Conservation (phyloP, 495 filamentous ascomycete genomes). For the Glutinoglossum americanum region DNA sequence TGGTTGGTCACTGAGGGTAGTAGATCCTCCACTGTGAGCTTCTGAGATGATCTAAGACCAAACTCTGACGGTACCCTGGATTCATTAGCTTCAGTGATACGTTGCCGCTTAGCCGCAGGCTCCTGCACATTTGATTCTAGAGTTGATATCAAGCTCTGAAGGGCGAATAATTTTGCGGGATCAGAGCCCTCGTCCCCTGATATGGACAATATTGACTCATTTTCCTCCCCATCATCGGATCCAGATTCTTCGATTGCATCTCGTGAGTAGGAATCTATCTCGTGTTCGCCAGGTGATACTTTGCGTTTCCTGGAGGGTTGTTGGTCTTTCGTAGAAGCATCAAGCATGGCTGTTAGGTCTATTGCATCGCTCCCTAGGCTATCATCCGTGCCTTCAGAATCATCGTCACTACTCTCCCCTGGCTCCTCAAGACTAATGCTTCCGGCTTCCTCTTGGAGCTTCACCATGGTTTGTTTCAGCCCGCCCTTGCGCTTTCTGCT, state of each 20-base stretch:
- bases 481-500: conserved; percentile 26
- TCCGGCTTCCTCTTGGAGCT: conserved; percentile 10
- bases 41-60: conserved; percentile 35
- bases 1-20: conserved; percentile 53
- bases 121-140: conserved; percentile 26
- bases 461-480: conserved; percentile 11
- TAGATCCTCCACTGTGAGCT: conserved; percentile 64
- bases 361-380: conserved; percentile 62
- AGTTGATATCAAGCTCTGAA: conserved; percentile 49
- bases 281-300: conserved; percentile 17
- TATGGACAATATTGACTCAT: conserved; percentile 25
- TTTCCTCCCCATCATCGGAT: conserved; percentile 28
- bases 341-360: conserved; percentile 62
- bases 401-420: conserved; percentile 12
- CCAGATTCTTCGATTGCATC: conserved; percentile 15
- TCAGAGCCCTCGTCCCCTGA: conserved; percentile 35
- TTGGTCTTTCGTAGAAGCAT: conserved; percentile 39
- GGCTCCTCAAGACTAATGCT: conserved; percentile 34
- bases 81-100: conserved; percentile 24
- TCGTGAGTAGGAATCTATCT: conserved; percentile 19
- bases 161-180: conserved; percentile 34
- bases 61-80: conserved; percentile 33
- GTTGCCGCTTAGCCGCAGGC: conserved; percentile 11
- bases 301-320: conserved; percentile 11
- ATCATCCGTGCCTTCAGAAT: conserved; percentile 38